Evolutionary conservation across 768 basidiomycete species (phyloP).

Genomic region (Calocera viscosa): DNA sequence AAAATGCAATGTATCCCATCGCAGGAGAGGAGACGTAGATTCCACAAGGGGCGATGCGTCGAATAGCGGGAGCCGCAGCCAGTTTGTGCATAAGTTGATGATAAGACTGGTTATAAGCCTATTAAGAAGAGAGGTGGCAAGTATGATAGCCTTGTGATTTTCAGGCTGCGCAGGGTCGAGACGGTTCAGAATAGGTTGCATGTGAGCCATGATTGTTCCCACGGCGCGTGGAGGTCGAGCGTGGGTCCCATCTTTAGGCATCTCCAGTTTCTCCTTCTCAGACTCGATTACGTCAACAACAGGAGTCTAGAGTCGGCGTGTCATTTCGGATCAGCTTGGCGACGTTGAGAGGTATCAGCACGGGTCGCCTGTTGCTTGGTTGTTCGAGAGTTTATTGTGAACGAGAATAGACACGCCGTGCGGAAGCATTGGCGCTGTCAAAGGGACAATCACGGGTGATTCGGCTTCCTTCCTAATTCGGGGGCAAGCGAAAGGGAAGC

Average conservation of each 20-base stretch:
- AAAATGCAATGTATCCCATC: conserved; percentile 90
- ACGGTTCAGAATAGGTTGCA: not conserved
- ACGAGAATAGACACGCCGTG: not conserved
- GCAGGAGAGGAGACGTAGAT: conserved; percentile 32
- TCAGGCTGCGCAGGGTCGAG: not conserved
- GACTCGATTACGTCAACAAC: not conserved
- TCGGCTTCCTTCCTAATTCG: not conserved
- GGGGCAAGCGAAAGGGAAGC: not conserved
- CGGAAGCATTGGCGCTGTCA: not conserved
- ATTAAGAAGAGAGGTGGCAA: not conserved
- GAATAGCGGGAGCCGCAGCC: conserved; percentile 12
- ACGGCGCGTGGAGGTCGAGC: not conserved
- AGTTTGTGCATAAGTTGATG: not conserved
- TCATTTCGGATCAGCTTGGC: not conserved
- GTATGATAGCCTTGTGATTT: not conserved
- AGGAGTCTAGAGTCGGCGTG: not conserved
- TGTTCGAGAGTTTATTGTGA: not conserved
- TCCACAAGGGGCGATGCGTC: conserved; percentile 14
- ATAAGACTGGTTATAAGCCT: not conserved
- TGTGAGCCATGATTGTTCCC: not conserved
- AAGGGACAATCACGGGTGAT: not conserved
- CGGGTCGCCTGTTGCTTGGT: not conserved
- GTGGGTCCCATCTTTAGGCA: not conserved
- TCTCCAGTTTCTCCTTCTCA: not conserved
- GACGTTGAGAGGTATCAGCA: not conserved